Percentiles rank a stretch among this genome's conserved stretches.
Evolutionary conservation across 2,329 filamentous ascomycete species (phyloP).

Genomic region (Ascochyta clinopodiicola): DNA sequence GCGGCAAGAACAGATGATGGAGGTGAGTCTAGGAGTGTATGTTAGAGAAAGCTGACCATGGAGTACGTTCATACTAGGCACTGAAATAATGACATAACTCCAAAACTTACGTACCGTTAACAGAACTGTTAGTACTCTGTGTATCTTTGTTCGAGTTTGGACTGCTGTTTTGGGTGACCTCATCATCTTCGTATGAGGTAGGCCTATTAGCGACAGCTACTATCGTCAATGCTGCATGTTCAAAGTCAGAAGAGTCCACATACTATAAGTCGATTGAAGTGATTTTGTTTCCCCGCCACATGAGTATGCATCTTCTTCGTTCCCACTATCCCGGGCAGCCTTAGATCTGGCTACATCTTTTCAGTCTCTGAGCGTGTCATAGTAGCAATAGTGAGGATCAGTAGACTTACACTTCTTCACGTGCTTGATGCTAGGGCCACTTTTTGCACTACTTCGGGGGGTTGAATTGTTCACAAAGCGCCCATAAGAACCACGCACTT

Average conservation of each 20-base stretch:
- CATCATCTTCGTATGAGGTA: neutral
- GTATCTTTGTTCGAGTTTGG: neutral
- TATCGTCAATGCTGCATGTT: neutral
- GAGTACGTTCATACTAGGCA: neutral
- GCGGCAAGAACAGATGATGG: conserved; percentile 23
- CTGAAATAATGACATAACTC: neutral
- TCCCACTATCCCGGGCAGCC: neutral
- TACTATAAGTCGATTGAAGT: neutral
- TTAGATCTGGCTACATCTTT: neutral
- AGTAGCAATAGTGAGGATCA: too few species aligned
- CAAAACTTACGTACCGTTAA: neutral
- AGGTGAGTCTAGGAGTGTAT: neutral
- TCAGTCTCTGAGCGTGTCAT: neutral
- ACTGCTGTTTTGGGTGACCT: neutral
- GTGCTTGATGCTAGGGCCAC: neutral
- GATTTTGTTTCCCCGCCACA: neutral
- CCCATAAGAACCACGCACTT: conserved; percentile 27
- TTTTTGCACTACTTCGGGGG: neutral
- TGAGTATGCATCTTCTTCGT: neutral
- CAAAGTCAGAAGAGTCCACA: neutral
- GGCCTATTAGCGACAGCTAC: neutral
- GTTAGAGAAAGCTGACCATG: neutral
- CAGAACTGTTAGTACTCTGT: neutral
- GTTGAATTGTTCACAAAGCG: conserved; percentile 17
- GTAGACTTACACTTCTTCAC: conserved; percentile 6